These are phyloP conservation scores for Desmodesmus armatus DNA, from an alignment of 139 green algal genomes.

Conservation along the genomic window DNA sequence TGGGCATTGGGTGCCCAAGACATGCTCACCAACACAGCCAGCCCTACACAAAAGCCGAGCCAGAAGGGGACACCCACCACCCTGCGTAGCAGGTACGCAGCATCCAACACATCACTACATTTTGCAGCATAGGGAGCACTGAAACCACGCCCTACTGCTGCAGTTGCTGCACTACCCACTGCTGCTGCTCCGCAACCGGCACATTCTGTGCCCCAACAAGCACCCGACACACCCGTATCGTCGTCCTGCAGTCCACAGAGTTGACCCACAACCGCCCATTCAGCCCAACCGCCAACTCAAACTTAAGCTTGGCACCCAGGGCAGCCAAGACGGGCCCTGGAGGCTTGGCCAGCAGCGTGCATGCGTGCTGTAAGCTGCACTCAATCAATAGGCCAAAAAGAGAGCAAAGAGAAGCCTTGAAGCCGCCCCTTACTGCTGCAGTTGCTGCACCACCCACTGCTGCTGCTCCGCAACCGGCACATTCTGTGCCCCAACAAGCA, in stretches of 20 bases:
- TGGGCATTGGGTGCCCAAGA: not conserved
- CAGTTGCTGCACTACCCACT: constrained; percentile 3
- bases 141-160: no score
- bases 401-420: not conserved
- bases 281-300: constrained; percentile 83
- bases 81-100: not conserved
- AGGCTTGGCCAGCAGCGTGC: constrained; percentile 65
- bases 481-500: constrained; percentile 50
- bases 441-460: not conserved
- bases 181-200: constrained; percentile 7
- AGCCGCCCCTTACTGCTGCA: constrained; percentile 5
- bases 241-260: constrained; percentile 39
- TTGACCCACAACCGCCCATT: constrained; percentile 85
- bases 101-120: not conserved
- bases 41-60: not conserved
- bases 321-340: constrained; percentile 65
- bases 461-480: constrained; percentile 32
- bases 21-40: not conserved
- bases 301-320: constrained; percentile 69
- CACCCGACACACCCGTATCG: constrained; percentile 61
- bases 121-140: no score
- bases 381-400: constrained; percentile 54
- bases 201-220: constrained; percentile 53
- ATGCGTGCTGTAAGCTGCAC: constrained; percentile 49
- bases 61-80: not conserved